Evolutionary conservation across 176 grass and related monocot species (phyloP), one percentile per base, ranked within the genome.

Genomic region (Tillandsia leiboldiana): DNA sequence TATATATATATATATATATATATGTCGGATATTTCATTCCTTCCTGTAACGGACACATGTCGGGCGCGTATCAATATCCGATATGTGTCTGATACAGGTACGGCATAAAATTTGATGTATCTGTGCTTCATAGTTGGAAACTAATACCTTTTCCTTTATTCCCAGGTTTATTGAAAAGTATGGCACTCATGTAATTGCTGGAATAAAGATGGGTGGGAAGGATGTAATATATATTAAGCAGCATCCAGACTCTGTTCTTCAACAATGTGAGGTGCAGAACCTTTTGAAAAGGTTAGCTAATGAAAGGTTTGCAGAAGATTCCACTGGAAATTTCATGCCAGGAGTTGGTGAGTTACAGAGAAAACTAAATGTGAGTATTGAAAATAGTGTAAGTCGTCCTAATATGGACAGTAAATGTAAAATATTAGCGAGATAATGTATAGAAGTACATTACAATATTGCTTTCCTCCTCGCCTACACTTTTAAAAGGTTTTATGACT

Each of bases 211-310:
- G 80, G 92, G 92, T 1, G 92, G 88, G 20, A 88, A 91, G 79
- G 92, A 96, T 76, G 80, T 86, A 47, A 79, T 96, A 28, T 84
- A 68, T 65, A 69, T 96, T 66, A 96, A 91, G 76, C 92, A 96
- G 78, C 92, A 77, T 71, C 77, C 79, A 59, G 77, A 84, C 11
- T 96, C 92, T 72, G 61, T 15, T 68, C 81, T 96, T 53, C 72
- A 69, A 42, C 83, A 83, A 77, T 72, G 68, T 65, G 88, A 91
- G 61, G 66, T 96, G 78, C 92, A 88, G 77, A 75, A 66, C 4
- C 26, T 80, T 17, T 78, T 91, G 8, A 96, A 91, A 72, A 84
- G 86, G 59, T 67, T 86, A 51, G 80, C 75, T 1, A 80, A 91
- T 12, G 84, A 83, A 24, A 83, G 54, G 47, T 70, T 91, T 72